Percentiles rank a stretch among this genome's conserved stretches.
Evolutionary conservation across 2,329 filamentous ascomycete genomes (phyloP).

Genomic region (Colletotrichum costaricense): DNA sequence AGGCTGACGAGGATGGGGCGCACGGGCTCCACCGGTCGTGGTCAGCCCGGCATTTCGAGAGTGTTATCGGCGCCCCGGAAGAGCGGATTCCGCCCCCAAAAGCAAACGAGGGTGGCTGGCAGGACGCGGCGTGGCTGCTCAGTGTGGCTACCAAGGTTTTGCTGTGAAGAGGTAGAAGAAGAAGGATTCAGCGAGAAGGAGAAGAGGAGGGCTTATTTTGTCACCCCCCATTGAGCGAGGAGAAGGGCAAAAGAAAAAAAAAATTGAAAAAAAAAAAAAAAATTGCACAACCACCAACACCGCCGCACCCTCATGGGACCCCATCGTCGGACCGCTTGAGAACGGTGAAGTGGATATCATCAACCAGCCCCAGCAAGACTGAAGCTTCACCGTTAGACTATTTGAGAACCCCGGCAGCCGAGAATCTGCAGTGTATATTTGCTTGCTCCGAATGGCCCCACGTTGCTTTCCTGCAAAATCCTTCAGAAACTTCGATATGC

Average conservation of each 20-base stretch:
- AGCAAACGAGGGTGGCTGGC: constrained; percentile 70
- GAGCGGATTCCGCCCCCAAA: constrained; percentile 61
- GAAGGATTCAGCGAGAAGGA: neutral
- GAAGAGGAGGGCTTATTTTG: neutral
- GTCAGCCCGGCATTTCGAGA: constrained; percentile 52
- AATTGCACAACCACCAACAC: neutral
- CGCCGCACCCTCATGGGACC: neutral
- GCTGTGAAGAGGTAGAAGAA: constrained; percentile 51
- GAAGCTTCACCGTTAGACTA: constrained; percentile 27
- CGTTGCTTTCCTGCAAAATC: constrained; percentile 16
- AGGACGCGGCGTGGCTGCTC: constrained; percentile 75
- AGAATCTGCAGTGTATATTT: constrained; percentile 30
- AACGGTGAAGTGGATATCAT: constrained; percentile 31
- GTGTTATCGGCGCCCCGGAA: constrained; percentile 52
- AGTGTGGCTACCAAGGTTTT: constrained; percentile 73
- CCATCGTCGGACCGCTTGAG: neutral
- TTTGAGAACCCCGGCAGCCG: constrained; percentile 10
- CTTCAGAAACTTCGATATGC: constrained; percentile 13
- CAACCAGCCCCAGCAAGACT: constrained; percentile 20
- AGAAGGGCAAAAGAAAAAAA: neutral
- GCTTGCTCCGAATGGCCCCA: constrained; percentile 14
- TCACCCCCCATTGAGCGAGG: neutral
- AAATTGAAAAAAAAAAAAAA: neutral
- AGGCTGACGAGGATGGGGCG: constrained; percentile 40
- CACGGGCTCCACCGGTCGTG: constrained; percentile 45